These are phyloP conservation scores for Pleurotus citrinopileatus DNA, from an alignment of 768 basidiomycete genomes.

Conservation along the genomic window DNA sequence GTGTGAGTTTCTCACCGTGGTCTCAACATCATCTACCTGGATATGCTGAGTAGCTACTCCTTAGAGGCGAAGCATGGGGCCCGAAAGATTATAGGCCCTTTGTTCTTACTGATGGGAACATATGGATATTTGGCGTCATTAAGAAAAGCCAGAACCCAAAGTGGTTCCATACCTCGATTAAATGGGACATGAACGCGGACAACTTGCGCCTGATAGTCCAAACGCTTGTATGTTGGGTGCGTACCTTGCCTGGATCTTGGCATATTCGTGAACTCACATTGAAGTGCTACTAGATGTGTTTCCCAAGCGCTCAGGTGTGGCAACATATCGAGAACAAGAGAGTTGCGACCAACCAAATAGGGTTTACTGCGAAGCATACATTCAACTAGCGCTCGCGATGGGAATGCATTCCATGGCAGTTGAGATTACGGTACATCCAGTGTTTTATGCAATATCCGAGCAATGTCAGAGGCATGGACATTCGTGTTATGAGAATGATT, in stretches of 20 bases:
- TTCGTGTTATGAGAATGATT: no score
- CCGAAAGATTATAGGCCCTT: background rate
- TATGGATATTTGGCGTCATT: background rate
- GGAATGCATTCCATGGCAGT: background rate
- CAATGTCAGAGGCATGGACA: no score
- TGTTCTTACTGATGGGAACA: background rate
- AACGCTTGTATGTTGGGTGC: background rate
- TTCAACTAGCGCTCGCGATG: background rate
- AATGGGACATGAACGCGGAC: background rate
- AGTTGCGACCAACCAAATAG: background rate
- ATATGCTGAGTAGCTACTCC: no score
- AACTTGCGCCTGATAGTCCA: background rate
- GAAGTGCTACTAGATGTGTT: background rate
- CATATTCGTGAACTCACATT: no score
- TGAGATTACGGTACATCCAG: no score
- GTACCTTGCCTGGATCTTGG: no score
- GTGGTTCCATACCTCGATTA: background rate
- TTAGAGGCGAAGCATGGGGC: background rate
- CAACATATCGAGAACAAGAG: background rate
- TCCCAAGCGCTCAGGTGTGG: background rate
- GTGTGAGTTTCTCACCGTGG: background rate
- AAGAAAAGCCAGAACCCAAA: background rate
- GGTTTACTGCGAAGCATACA: background rate
- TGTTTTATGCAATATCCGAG: no score
- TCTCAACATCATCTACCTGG: no score